phyloP scores from a whole-genome alignment of 805 yeast species.

The Barnettozyma wickerhamii region DNA sequence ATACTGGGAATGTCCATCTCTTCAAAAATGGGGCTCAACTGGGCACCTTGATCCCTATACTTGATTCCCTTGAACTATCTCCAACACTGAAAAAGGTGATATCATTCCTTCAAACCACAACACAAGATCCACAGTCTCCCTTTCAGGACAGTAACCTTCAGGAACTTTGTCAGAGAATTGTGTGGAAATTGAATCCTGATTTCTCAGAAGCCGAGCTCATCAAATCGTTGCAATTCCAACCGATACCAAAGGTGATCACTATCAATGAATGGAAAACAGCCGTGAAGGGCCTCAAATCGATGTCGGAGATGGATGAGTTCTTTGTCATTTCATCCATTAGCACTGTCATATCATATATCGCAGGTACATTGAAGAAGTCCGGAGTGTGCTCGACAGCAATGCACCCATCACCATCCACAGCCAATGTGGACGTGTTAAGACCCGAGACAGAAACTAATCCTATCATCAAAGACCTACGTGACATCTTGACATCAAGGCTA shows the following conservation, averaged over 20 bases:
- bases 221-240: slow-evolving; percentile 1
- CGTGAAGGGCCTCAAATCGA: background rate
- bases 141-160: slow-evolving; percentile 18
- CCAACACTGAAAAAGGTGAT: slow-evolving; percentile 12
- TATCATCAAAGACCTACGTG: background rate
- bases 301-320: slow-evolving; percentile 10
- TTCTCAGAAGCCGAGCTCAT: background rate
- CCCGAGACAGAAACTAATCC: slow-evolving; percentile 18
- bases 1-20: background rate
- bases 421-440: slow-evolving; percentile 27
- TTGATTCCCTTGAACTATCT: slow-evolving; percentile 1
- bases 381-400: slow-evolving; percentile 16
- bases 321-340: slow-evolving; percentile 34
- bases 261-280: slow-evolving; percentile 11
- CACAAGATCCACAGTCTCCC: slow-evolving; percentile 7
- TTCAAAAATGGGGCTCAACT: slow-evolving; percentile 12
- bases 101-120: slow-evolving; percentile 8
- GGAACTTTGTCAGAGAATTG: slow-evolving; percentile 12
- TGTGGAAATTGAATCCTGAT: background rate
- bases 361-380: slow-evolving; percentile 25
- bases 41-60: slow-evolving; percentile 2
- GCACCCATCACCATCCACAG: slow-evolving; percentile 3
- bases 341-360: slow-evolving; percentile 34
- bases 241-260: background rate
- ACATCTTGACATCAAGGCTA: background rate